Evolutionary conservation across 2,329 filamentous ascomycete genomes (phyloP).

Genomic region (Sclerotiophoma versabilis): DNA sequence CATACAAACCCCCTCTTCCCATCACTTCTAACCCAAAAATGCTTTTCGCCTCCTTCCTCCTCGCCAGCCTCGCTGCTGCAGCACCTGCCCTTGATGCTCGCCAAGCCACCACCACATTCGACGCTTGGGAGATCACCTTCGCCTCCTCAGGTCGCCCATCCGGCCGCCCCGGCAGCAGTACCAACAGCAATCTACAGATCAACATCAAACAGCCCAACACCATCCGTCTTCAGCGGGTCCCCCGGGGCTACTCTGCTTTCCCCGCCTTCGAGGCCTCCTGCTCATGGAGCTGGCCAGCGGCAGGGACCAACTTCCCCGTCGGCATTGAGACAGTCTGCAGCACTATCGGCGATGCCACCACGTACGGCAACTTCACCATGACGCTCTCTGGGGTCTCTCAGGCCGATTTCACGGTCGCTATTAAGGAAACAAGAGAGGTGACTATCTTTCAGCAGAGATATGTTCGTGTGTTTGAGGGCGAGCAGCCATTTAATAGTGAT

Average conservation of each 20-base stretch:
- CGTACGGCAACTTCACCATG: slow-evolving; percentile 9
- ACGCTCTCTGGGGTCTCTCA: neutral
- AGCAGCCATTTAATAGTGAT: neutral
- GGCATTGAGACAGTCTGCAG: neutral
- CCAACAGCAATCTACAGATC: neutral
- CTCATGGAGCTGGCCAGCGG: slow-evolving; percentile 1
- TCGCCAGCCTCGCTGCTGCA: slow-evolving; percentile 5
- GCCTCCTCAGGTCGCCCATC: neutral
- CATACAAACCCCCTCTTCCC: too few relatives aligned
- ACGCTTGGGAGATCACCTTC: slow-evolving; percentile 7
- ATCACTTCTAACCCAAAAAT: neutral
- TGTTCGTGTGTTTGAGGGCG: slow-evolving; percentile 5
- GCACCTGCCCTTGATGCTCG: neutral
- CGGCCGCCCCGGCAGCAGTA: neutral
- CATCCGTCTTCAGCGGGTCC: neutral
- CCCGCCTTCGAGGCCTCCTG: slow-evolving; percentile 1
- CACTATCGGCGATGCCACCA: neutral
- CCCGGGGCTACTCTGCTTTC: slow-evolving; percentile 1
- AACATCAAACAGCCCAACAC: slow-evolving; percentile 9
- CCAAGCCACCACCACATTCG: neutral
- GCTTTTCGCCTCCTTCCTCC: slow-evolving; percentile 4
- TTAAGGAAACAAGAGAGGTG: slow-evolving; percentile 10
- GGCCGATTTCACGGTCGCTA: neutral
- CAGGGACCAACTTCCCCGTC: neutral
- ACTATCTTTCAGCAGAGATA: neutral